These are phyloP conservation scores for Tylopilus orsonianus DNA, from an alignment of 1,284 basidiomycete species.

Conservation along the genomic window DNA sequence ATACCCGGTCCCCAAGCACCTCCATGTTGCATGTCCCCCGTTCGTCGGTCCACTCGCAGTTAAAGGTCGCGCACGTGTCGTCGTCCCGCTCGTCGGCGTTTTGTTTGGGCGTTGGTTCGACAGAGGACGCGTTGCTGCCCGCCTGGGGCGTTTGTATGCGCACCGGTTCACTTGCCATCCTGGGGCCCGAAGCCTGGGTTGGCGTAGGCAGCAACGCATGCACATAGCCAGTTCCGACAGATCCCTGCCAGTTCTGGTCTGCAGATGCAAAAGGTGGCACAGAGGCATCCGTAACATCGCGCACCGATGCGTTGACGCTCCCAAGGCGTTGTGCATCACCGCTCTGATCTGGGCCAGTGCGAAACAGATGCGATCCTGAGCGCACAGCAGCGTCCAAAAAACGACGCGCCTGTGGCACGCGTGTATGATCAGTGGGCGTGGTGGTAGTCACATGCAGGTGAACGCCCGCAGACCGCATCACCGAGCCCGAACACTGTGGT, in stretches of 20 bases:
- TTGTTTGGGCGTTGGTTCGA: neutral
- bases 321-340: neutral
- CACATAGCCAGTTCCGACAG: neutral
- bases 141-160: too few relatives aligned
- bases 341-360: neutral
- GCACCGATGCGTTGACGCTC: neutral
- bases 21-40: constrained; percentile 25
- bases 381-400: neutral
- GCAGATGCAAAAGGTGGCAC: neutral
- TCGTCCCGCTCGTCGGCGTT: neutral
- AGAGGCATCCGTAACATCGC: neutral
- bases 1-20: constrained; percentile 19
- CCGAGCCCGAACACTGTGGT: too few relatives aligned
- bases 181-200: neutral
- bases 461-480: neutral
- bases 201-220: neutral
- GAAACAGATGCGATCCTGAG: neutral
- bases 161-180: constrained; percentile 1
- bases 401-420: neutral
- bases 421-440: neutral
- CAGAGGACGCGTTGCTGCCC: neutral
- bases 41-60: constrained; percentile 30
- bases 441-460: neutral
- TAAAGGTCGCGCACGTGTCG: constrained; percentile 9
- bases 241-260: constrained; percentile 14